phyloP scores from a whole-genome alignment of 225 moss, liverwort and hornwort genomes.

The Straminergon stramineum region DNA sequence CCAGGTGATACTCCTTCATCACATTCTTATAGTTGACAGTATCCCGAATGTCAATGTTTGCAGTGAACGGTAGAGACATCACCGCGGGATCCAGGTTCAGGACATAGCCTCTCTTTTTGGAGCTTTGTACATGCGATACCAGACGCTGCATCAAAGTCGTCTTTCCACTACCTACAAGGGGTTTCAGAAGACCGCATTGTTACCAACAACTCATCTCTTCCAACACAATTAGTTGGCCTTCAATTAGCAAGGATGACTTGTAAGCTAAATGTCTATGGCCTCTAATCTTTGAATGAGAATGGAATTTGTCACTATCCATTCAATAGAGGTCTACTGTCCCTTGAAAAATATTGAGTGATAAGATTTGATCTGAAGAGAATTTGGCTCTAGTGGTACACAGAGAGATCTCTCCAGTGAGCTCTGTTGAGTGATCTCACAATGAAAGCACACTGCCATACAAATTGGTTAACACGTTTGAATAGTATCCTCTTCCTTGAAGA shows the following conservation, averaged over 20 bases:
- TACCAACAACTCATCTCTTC: neutral
- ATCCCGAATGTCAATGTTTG: constrained; percentile 95
- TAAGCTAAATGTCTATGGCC: neutral
- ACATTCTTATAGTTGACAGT: constrained; percentile 99
- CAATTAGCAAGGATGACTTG: neutral
- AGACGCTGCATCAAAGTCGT: constrained; percentile 90
- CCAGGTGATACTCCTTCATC: constrained; percentile 91
- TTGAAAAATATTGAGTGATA: neutral
- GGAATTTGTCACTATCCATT: neutral
- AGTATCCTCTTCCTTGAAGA: neutral
- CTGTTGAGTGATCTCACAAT: neutral
- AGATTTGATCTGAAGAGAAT: neutral
- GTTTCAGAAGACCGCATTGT: neutral
- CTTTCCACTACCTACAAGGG: constrained; percentile 71
- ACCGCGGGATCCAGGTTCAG: constrained; percentile 95
- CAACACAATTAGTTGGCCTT: neutral
- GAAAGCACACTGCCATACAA: neutral
- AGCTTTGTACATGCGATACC: constrained; percentile 51
- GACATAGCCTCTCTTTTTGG: constrained; percentile 76
- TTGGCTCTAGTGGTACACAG: neutral
- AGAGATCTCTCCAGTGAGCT: neutral
- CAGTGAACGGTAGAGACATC: constrained; percentile 63
- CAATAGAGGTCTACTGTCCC: neutral
- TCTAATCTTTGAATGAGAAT: neutral
- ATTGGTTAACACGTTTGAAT: neutral